Evolutionary conservation across 2,329 filamentous ascomycete species (phyloP).

Genomic region (Hyphodiscus sp.): DNA sequence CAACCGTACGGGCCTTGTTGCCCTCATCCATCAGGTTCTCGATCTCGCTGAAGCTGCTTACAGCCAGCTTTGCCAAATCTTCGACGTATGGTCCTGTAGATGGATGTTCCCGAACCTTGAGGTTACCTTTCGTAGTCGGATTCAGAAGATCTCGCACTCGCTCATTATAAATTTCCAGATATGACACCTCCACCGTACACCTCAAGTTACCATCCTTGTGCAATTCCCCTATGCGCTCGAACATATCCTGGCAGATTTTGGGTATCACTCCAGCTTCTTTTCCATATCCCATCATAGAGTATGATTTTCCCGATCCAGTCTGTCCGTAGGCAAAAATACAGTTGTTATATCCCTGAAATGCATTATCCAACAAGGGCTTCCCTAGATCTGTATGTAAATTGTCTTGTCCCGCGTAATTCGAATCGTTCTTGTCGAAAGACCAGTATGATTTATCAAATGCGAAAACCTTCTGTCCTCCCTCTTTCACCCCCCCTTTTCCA

Average conservation of each 20-base stretch:
- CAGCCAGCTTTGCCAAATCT: constrained; percentile 90
- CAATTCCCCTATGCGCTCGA: constrained; percentile 70
- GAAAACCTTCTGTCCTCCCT: constrained; percentile 73
- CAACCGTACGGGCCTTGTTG: constrained; percentile 96
- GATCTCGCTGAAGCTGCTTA: constrained; percentile 89
- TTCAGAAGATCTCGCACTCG: constrained; percentile 92
- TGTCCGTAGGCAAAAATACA: constrained; percentile 99
- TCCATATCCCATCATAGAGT: constrained; percentile 99
- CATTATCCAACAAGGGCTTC: constrained; percentile 88
- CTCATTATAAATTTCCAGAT: constrained; percentile 99
- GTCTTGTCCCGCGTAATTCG: constrained; percentile 83
- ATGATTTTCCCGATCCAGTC: constrained; percentile 96
- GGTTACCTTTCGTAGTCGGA: constrained; percentile 88
- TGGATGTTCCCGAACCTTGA: constrained; percentile 96
- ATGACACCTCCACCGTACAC: constrained; percentile 96
- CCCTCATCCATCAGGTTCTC: constrained; percentile 98
- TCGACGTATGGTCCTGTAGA: constrained; percentile 97
- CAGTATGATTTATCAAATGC: constrained; percentile 97
- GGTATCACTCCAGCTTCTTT: constrained; percentile 94
- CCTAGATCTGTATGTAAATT: constrained; percentile 85
- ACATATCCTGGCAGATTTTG: constrained; percentile 96
- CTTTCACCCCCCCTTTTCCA: constrained; percentile 58
- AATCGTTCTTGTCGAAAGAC: constrained; percentile 82
- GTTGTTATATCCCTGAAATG: constrained; percentile 97
- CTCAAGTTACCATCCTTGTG: constrained; percentile 68